Evolutionary conservation across 1,284 basidiomycete species (phyloP), one percentile per base, ranked within the genome.

Genomic region (Apiotrichum sp.): DNA sequence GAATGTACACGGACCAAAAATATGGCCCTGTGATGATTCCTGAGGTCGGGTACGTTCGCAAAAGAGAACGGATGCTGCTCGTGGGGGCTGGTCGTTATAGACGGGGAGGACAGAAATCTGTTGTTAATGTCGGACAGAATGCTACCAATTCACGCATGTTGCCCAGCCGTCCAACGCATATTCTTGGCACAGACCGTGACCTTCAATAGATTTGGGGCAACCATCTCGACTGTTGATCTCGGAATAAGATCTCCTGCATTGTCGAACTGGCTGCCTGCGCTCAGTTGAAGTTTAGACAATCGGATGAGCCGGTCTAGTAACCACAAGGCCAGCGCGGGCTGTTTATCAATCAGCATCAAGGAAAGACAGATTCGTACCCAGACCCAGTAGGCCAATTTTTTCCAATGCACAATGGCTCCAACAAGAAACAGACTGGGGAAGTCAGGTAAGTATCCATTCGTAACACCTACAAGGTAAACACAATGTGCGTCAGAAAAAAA

Each of bases 221-320:
- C 32, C 75, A 76, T 59, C 54, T 71, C 76, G 69, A 53, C 77
- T 7, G 34, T 10, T 29, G 47, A 13, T 3, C 34, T 32, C 10
- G 49, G 38, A 10, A 22, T 44, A 59, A 57, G 6, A 32, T 22
- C 43, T 49, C 56, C 13, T 54, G n/a, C 16, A 8, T 9, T 16
- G n/a, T 22, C 22, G 22, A 22, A 22, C 22, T 22, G 22, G 22
- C 22, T 22, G 22, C 22, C 22, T 22, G 22, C 22, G 22, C 22
- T 22, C 36, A 42, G 16, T 52, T 52, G 11, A 13, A 84, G 64
- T 22, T 83, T 80, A 13, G 77, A 57, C 34, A 79, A 35, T 11
- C 85, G 82, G 52, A 84, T 65, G 41, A 80, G 54, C 36, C 85
- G 81, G 67, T 88, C 86, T 50, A 85, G 43, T 81, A 68, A 62